Percentiles rank a stretch among this genome's conserved stretches.
Evolutionary conservation across 176 grass and related monocot genomes (phyloP).

Genomic region (Aegilops speltoides): DNA sequence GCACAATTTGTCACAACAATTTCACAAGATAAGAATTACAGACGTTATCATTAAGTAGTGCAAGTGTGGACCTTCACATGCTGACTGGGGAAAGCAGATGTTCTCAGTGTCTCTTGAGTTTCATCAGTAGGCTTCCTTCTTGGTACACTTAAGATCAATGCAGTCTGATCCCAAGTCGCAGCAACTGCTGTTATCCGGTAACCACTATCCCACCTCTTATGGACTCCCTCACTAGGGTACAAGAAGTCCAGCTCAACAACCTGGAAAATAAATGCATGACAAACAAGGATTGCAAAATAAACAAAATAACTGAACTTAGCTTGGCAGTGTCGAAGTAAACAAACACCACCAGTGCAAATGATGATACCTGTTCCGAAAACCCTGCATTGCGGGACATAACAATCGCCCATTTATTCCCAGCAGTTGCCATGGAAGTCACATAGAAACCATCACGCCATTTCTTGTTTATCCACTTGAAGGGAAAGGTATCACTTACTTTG

Average conservation of each 20-base stretch:
- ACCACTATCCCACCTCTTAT: slow-evolving; percentile 91
- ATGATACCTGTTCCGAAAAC: slow-evolving; percentile 83
- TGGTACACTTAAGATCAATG: slow-evolving; percentile 86
- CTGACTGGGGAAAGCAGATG: slow-evolving; percentile 88
- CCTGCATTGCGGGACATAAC: slow-evolving; percentile 97
- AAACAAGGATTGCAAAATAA: neutral
- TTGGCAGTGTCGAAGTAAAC: slow-evolving; percentile 5
- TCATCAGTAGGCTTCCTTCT: slow-evolving; percentile 80
- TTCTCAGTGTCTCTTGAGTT: slow-evolving; percentile 93
- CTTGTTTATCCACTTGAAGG: slow-evolving; percentile 99
- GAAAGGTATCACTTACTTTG: slow-evolving; percentile 95
- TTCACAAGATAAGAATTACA: neutral
- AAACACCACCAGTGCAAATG: slow-evolving; percentile 1
- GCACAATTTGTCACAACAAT: slow-evolving; percentile 23
- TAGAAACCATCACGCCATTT: slow-evolving; percentile 95
- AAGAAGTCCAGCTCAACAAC: slow-evolving; percentile 97
- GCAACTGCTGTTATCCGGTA: slow-evolving; percentile 89
- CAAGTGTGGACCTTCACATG: slow-evolving; percentile 76
- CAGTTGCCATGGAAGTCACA: slow-evolving; percentile 97
- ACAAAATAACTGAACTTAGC: neutral
- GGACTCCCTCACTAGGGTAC: slow-evolving; percentile 97
- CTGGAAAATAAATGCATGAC: slow-evolving; percentile 40
- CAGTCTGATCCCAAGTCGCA: slow-evolving; percentile 90
- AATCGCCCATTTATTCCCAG: slow-evolving; percentile 93
- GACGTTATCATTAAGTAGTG: neutral